Conservation (phyloP, 2,329 filamentous ascomycete genomes). For the Sphaerulina populicola region DNA sequence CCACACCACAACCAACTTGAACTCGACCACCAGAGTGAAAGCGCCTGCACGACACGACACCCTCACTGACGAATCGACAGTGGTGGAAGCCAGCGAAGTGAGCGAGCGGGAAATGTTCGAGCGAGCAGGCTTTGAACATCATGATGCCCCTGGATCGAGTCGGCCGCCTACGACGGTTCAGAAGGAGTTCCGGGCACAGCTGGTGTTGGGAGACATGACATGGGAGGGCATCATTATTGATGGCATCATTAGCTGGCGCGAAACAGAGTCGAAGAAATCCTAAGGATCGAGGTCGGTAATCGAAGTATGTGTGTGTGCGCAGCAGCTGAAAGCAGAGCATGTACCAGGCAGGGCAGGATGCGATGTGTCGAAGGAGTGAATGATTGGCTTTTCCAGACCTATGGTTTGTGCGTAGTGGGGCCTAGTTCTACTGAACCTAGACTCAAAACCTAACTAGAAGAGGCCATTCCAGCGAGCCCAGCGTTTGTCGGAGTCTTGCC, state of each 20-base stretch:
- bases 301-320: not conserved
- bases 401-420: too few species aligned
- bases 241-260: not conserved
- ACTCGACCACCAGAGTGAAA: not conserved
- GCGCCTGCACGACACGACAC: not conserved
- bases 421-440: too few species aligned
- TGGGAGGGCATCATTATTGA: conserved; percentile 5
- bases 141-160: not conserved
- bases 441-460: too few species aligned
- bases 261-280: not conserved
- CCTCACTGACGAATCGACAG: not conserved
- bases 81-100: not conserved
- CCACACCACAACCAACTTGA: not conserved
- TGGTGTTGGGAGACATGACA: not conserved
- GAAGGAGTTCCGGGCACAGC: not conserved
- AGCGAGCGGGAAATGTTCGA: conserved; percentile 6
- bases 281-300: not conserved
- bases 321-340: too few species aligned
- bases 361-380: too few species aligned
- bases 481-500: too few species aligned
- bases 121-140: conserved; percentile 5
- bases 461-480: too few species aligned
- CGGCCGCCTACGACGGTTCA: not conserved
- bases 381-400: too few species aligned
- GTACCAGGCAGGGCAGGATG: too few species aligned